Conservation (phyloP, 1,284 basidiomycete genomes). For the Cutaneotrichosporon sp. region DNA sequence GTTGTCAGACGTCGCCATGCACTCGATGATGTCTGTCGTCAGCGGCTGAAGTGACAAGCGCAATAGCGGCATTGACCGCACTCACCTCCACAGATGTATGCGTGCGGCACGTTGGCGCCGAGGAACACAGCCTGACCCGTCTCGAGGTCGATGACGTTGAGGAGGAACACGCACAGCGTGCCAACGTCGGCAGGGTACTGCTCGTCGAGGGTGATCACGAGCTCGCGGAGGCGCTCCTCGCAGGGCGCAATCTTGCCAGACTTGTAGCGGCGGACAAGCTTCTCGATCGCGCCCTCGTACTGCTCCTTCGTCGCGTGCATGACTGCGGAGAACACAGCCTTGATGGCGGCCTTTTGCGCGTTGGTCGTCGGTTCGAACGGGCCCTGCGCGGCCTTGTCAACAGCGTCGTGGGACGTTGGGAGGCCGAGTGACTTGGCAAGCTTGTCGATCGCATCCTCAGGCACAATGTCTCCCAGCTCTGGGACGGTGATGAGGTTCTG, state of each 20-base stretch:
- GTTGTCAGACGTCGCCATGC: slow-evolving; percentile 98
- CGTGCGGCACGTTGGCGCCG: slow-evolving; percentile 94
- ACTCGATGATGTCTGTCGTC: slow-evolving; percentile 83
- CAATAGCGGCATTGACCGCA: not conserved
- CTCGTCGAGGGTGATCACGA: slow-evolving; percentile 69
- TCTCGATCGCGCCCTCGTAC: slow-evolving; percentile 61
- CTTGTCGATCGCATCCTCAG: slow-evolving; percentile 53
- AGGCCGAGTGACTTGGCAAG: slow-evolving; percentile 60
- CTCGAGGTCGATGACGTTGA: slow-evolving; percentile 79
- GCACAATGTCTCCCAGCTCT: slow-evolving; percentile 74
- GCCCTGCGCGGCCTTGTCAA: slow-evolving; percentile 38
- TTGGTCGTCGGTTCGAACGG: slow-evolving; percentile 39
- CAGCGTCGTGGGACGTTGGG: slow-evolving; percentile 37
- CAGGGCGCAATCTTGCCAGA: slow-evolving; percentile 44
- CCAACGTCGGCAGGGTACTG: slow-evolving; percentile 96
- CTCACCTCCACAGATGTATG: slow-evolving; percentile 86
- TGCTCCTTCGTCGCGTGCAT: slow-evolving; percentile 68
- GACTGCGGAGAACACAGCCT: slow-evolving; percentile 72
- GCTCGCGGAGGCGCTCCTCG: slow-evolving; percentile 61
- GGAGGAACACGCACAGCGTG: slow-evolving; percentile 83
- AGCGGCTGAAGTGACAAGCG: not conserved
- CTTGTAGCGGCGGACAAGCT: slow-evolving; percentile 66
- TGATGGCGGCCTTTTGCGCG: slow-evolving; percentile 64
- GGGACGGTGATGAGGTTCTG: slow-evolving; percentile 67
- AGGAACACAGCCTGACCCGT: slow-evolving; percentile 91